phyloP scores from a whole-genome alignment of 2,329 filamentous ascomycete genomes.

The Mollisia scopiformis region DNA sequence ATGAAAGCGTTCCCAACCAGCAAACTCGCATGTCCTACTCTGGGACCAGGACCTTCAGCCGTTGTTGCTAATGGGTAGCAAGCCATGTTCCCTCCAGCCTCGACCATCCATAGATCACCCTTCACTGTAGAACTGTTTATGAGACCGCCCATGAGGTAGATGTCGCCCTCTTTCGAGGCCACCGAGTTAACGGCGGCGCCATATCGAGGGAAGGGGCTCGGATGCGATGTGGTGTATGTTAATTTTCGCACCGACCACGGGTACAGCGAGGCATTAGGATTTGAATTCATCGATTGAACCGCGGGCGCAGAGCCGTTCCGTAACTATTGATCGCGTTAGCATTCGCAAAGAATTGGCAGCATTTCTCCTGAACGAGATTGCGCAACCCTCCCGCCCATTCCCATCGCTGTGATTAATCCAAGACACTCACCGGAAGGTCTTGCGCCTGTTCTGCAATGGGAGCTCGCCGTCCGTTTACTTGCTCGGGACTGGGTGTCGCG shows the following conservation, averaged over 20 bases:
- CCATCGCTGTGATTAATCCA: background rate
- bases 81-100: constrained; percentile 82
- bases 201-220: constrained; percentile 93
- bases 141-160: constrained; percentile 96
- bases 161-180: constrained; percentile 93
- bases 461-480: constrained; percentile 64
- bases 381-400: background rate
- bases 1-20: constrained; percentile 98
- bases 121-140: constrained; percentile 96
- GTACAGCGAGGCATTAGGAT: constrained; percentile 80
- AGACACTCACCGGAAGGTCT: constrained; percentile 43
- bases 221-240: constrained; percentile 80
- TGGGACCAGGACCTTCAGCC: constrained; percentile 89
- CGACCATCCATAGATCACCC: constrained; percentile 97
- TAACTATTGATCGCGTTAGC: constrained; percentile 42
- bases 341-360: background rate
- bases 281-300: constrained; percentile 40
- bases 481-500: constrained; percentile 37
- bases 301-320: constrained; percentile 51
- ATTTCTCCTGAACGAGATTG: background rate
- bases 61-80: constrained; percentile 93
- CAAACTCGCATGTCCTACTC: constrained; percentile 92
- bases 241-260: constrained; percentile 93
- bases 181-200: constrained; percentile 92
- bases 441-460: constrained; percentile 31